Evolutionary conservation across 2,329 filamentous ascomycete genomes (phyloP).

Genomic region (Emergomyces orientalis): DNA sequence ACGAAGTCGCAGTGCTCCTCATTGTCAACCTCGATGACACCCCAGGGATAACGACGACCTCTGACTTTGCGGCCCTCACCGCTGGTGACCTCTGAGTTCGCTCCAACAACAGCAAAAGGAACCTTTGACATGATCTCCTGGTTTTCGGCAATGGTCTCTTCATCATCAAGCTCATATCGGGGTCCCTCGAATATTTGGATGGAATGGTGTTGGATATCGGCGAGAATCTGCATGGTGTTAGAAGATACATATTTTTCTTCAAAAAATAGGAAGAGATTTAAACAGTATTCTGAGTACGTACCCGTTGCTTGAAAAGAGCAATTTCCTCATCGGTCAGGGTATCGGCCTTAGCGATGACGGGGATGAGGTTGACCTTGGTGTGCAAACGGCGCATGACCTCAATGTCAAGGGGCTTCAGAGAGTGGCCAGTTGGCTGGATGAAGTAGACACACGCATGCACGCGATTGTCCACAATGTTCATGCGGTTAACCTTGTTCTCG

Average conservation of each 20-base stretch:
- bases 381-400: conserved; percentile 99
- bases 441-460: conserved; percentile 99
- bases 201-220: conserved; percentile 92
- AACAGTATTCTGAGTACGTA: conserved; percentile 44
- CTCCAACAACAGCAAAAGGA: conserved; percentile 94
- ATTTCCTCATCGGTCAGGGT: conserved; percentile 98
- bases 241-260: conserved; percentile 10
- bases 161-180: conserved; percentile 95
- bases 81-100: conserved; percentile 86
- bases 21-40: conserved; percentile 97
- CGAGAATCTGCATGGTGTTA: conserved; percentile 62
- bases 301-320: conserved; percentile 84
- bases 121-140: conserved; percentile 99
- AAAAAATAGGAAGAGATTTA: not conserved
- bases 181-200: conserved; percentile 99
- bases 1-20: conserved; percentile 99
- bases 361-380: conserved; percentile 99
- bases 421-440: conserved; percentile 97
- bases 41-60: conserved; percentile 94
- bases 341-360: conserved; percentile 97
- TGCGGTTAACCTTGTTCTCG: conserved; percentile 99
- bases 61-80: conserved; percentile 91
- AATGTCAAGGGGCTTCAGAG: conserved; percentile 94
- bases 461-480: conserved; percentile 99
- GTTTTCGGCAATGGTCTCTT: conserved; percentile 99